Percentiles rank a stretch among this genome's conserved stretches.
Conservation (phyloP, 2,329 filamentous ascomycete species). For the Phialophora expanda region DNA sequence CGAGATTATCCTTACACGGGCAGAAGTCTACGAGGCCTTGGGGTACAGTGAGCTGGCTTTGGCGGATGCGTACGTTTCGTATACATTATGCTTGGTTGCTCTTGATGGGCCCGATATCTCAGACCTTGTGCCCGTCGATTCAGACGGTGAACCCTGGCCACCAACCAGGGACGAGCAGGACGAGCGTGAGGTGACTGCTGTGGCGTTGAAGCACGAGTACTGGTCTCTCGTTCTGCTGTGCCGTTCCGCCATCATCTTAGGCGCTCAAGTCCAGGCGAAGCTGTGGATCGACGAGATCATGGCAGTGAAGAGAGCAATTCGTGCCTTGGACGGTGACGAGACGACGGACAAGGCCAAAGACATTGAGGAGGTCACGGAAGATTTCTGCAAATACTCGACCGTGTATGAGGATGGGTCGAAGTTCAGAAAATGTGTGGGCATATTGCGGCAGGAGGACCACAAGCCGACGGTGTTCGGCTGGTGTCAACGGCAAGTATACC, state of each 20-base stretch:
- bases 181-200: conserved; percentile 43
- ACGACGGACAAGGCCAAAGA: conserved; percentile 4
- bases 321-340: conserved; percentile 1
- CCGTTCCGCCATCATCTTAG: conserved; percentile 28
- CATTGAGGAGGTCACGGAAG: conserved; percentile 42
- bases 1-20: conserved; percentile 56
- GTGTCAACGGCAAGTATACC: conserved; percentile 62
- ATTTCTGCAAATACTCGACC: conserved; percentile 50
- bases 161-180: conserved; percentile 45
- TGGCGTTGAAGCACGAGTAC: conserved; percentile 32
- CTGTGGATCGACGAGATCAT: conserved; percentile 29
- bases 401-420: conserved; percentile 37
- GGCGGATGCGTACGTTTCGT: conserved; percentile 85
- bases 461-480: conserved; percentile 41
- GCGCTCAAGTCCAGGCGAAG: conserved; percentile 28
- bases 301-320: conserved; percentile 11
- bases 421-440: conserved; percentile 11
- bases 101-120: conserved; percentile 74
- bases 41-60: conserved; percentile 89
- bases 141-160: conserved; percentile 42
- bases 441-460: conserved; percentile 8
- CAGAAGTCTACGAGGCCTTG: conserved; percentile 71
- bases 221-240: conserved; percentile 28
- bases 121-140: conserved; percentile 66
- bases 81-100: conserved; percentile 74